Percentiles rank a stretch among this genome's conserved stretches.
Evolutionary conservation across 164 flowering plant genomes (phyloP).

Genomic region (Akebia trifoliata): DNA sequence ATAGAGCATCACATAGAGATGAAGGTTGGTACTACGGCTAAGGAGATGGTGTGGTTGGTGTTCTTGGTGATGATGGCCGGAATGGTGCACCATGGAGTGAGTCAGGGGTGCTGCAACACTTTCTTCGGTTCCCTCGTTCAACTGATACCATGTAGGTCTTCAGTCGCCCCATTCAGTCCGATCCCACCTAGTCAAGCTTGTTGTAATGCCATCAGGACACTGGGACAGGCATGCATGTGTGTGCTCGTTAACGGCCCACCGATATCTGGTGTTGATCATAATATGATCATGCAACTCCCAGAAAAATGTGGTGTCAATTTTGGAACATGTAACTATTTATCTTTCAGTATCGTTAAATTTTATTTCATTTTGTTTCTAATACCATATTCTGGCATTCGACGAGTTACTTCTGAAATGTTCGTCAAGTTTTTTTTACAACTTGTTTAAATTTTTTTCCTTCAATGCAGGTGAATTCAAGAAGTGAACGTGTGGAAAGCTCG

Average conservation of each 20-base stretch:
- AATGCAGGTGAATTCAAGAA: conserved; percentile 10
- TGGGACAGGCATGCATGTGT: conserved; percentile 86
- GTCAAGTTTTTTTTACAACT: too few relatives aligned
- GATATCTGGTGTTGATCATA: conserved; percentile 72
- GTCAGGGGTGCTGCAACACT: conserved; percentile 52
- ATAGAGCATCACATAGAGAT: conserved; percentile 25
- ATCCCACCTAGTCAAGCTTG: conserved; percentile 72
- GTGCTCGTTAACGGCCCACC: conserved; percentile 80
- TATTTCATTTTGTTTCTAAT: too few relatives aligned
- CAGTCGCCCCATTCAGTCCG: conserved; percentile 73
- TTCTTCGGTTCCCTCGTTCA: conserved; percentile 75
- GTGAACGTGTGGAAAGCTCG: neutral
- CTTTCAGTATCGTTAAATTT: too few relatives aligned
- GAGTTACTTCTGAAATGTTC: too few relatives aligned
- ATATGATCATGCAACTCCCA: conserved; percentile 73
- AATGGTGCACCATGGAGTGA: conserved; percentile 29
- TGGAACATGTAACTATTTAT: conserved; percentile 44
- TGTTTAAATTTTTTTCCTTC: neutral
- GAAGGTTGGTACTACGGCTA: conserved; percentile 9
- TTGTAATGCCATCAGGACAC: conserved; percentile 55
- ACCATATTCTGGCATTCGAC: too few relatives aligned
- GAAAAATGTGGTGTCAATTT: conserved; percentile 67
- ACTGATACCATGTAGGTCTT: conserved; percentile 79
- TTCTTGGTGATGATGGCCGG: conserved; percentile 25
- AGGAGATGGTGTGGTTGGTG: conserved; percentile 21